These are phyloP conservation scores for Camptophora hylomeconis DNA, from an alignment of 2,329 filamentous ascomycete species.

Conservation along the genomic window DNA sequence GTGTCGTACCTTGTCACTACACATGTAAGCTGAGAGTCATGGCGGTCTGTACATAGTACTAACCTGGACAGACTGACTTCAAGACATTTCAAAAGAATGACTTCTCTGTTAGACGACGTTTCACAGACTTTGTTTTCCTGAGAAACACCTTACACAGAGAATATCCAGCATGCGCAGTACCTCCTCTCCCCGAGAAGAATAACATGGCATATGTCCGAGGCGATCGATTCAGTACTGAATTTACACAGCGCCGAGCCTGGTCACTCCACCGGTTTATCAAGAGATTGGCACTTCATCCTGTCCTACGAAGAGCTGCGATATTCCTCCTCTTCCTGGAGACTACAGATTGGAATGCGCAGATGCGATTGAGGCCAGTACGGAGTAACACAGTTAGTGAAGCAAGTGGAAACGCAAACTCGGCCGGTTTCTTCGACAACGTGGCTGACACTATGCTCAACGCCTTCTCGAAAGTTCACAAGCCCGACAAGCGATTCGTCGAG, in stretches of 20 bases:
- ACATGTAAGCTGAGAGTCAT: constrained; percentile 43
- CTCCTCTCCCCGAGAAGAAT: constrained; percentile 93
- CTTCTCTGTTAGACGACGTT: constrained; percentile 73
- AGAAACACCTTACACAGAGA: constrained; percentile 81
- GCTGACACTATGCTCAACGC: constrained; percentile 95
- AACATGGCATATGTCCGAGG: constrained; percentile 98
- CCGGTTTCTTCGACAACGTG: constrained; percentile 81
- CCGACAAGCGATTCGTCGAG: constrained; percentile 87
- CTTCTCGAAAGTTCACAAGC: constrained; percentile 91
- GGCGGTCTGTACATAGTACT: constrained; percentile 1
- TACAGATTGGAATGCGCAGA: constrained; percentile 90
- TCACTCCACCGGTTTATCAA: constrained; percentile 85
- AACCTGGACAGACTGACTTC: constrained; percentile 65
- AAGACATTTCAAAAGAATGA: constrained; percentile 75
- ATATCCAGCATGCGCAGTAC: constrained; percentile 83
- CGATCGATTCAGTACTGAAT: constrained; percentile 87
- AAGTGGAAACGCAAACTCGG: constrained; percentile 27
- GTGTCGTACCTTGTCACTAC: constrained; percentile 92
- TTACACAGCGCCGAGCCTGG: constrained; percentile 75
- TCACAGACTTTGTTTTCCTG: constrained; percentile 95
- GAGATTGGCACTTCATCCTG: constrained; percentile 75
- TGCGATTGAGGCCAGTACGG: constrained; percentile 64
- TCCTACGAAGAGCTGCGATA: constrained; percentile 69
- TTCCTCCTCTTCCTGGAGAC: constrained; percentile 86
- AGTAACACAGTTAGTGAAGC: constrained; percentile 38